Evolutionary conservation across 192 early-diverging fungal genomes (phyloP), one percentile per base, ranked within the genome.

Genomic region (Umbelopsis sp.): DNA sequence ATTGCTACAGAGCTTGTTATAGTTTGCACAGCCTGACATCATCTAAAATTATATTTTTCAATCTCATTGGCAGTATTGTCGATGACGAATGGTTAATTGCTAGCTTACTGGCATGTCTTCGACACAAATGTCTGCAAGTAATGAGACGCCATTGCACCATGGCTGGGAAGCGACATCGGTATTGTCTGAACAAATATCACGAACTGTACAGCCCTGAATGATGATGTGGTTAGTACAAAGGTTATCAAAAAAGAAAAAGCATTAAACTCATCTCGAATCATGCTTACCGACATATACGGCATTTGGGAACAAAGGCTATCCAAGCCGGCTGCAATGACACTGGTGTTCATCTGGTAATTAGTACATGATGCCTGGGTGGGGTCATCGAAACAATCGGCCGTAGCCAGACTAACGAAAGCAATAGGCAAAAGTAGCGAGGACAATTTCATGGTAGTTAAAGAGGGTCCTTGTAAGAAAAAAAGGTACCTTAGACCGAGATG

Each of bases 61-160:
- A 0, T 25, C 4, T 61, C 12, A 18, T 16, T 33, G 3, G 12
- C 27, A 27, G 9, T 2, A 37, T 25, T 10, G 20, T 35, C 18
- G 3, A n/a, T 0, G 9, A 35, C 55, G 4, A 27, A 61, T 15
- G 27, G 1, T 6, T 35, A 3, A 37, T 11, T 35, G 16, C 53
- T 21, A 80, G 27, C 85, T 86, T 46, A 51, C 79, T 16, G 86
- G 86, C 86, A 88, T 79, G 50, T 81, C 78, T 30, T 76, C 64
- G 11, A 79, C 66, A 71, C 86, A 88, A 52, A 82, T 70, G 64
- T 82, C 75, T 22, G 81, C 78, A 18, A 81, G 68, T 37, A 84
- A 30, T 0, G 84, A 84, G 66, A 86, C 75, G 0, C 80, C 78
- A 3, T 49, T 72, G 72, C 84, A 88, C 81, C 85, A 87, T 35